Conservation (phyloP, 2,329 filamentous ascomycete species). For the Teratosphaeria viscida region DNA sequence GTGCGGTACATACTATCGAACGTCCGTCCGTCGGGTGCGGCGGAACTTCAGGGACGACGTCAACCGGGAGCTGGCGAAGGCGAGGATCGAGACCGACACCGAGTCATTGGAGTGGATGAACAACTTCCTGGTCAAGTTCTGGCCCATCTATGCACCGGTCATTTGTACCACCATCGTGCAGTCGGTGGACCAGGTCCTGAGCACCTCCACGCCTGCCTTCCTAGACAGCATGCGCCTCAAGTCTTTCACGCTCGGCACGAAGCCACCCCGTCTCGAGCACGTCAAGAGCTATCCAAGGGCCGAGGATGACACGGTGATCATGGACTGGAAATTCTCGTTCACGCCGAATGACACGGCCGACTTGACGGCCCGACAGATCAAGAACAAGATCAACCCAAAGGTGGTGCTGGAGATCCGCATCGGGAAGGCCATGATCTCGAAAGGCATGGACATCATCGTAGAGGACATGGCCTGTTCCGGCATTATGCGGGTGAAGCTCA, state of each 20-base stretch:
- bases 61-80: conserved; percentile 76
- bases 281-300: conserved; percentile 97
- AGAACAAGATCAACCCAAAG: conserved; percentile 95
- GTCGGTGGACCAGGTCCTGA: conserved; percentile 91
- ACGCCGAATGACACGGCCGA: conserved; percentile 90
- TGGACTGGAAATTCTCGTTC: conserved; percentile 99
- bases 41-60: conserved; percentile 95
- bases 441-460: conserved; percentile 92
- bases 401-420: conserved; percentile 88
- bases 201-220: conserved; percentile 81
- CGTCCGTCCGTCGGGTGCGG: conserved; percentile 82
- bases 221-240: conserved; percentile 89
- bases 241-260: conserved; percentile 86
- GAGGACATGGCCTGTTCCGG: conserved; percentile 96
- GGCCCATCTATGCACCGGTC: conserved; percentile 96
- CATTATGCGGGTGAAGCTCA: conserved; percentile 93
- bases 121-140: conserved; percentile 96
- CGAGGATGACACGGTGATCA: conserved; percentile 88
- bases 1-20: conserved; percentile 93
- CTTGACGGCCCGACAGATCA: conserved; percentile 79
- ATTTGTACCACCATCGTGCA: conserved; percentile 85
- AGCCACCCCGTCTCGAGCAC: conserved; percentile 91
- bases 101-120: conserved; percentile 99
- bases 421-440: conserved; percentile 93
- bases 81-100: conserved; percentile 75